These are phyloP conservation scores for Pisolithus marmoratus DNA, from an alignment of 768 basidiomycete species.

Conservation along the genomic window DNA sequence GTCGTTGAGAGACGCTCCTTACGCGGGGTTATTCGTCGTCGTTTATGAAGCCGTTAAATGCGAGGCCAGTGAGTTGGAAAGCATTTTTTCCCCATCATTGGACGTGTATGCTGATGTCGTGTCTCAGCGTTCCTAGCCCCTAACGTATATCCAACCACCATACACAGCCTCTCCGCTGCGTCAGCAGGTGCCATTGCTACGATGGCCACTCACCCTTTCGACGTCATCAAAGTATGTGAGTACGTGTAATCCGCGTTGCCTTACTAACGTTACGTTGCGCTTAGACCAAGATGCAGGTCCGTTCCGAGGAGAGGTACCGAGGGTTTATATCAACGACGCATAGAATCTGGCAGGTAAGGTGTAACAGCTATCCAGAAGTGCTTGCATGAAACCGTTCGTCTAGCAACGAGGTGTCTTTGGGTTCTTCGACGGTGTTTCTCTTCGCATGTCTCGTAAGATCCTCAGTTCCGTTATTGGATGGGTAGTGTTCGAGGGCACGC, in stretches of 20 bases:
- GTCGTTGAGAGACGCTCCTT: constrained; percentile 90
- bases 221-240: constrained; percentile 77
- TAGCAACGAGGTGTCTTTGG: constrained; percentile 78
- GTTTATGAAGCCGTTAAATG: constrained; percentile 85
- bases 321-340: constrained; percentile 58
- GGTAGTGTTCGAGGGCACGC: constrained; percentile 81
- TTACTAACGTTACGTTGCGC: constrained; percentile 3
- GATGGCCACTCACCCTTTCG: constrained; percentile 84
- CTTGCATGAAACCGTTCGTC: constrained; percentile 1
- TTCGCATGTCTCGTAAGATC: constrained; percentile 82
- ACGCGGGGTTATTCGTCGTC: constrained; percentile 85
- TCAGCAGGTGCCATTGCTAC: constrained; percentile 83
- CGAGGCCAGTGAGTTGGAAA: constrained; percentile 49
- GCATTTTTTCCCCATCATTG: constrained; percentile 1
- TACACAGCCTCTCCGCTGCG: constrained; percentile 68
- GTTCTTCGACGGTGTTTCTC: constrained; percentile 81
- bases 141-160: constrained; percentile 39
- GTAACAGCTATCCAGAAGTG: not conserved
- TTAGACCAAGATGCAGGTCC: constrained; percentile 90
- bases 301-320: constrained; percentile 69
- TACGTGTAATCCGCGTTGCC: not conserved
- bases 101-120: constrained; percentile 5
- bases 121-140: constrained; percentile 36
- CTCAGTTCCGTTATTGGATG: constrained; percentile 87
- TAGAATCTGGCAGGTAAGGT: constrained; percentile 64